Evolutionary conservation across 225 moss, liverwort and hornwort species (phyloP), one percentile per base, ranked within the genome.

Genomic region (Pseudisothecium myosuroides): DNA sequence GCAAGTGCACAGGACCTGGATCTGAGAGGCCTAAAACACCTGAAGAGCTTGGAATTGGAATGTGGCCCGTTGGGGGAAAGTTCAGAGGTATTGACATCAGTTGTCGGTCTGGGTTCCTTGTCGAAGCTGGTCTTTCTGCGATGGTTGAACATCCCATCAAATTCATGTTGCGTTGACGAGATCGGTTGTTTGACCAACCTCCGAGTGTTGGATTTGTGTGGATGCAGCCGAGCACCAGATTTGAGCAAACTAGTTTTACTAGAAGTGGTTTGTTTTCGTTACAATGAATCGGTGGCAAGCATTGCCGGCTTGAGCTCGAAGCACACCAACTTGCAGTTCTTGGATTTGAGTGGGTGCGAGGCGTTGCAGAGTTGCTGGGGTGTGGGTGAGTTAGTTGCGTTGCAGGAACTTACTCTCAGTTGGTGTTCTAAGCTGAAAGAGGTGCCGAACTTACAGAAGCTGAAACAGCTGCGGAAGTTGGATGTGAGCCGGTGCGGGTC

Each of bases 401-500:
- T 74, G 1, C 4, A 31, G 0, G 49, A 47, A 19, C 74, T 74
- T 74, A 0, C 4, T 31, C 19, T 74, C 0, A 1, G 0, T 0
- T 1, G 31, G 0, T 74, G 74, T 19, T 7, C 0, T 19, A 7
- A 18, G 18, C 2, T 74, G 0, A 31, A 31, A 19, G 47, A 18
- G 7, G 0, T 74, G 49, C 73, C 73, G 10, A 73, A 47, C 29
- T 73, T 73, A 43, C 73, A 47, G 0, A 73, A 47, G 10, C 0
- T 74, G 2, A 74, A 31, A 12, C 12, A 0, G 0, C 0, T 75
- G 4, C 49, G 0, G 4, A 31, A 32, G 7, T 19, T 75, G 12
- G 2, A 19, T 75, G 31, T 49, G 7, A 1, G 0, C 0, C 0
- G 4, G 4, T 74, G 74, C 3, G 2, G 11, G 0, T n/a, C n/a